phyloP scores from a whole-genome alignment of 257 asterid species.

The Fraxinus anomala region DNA sequence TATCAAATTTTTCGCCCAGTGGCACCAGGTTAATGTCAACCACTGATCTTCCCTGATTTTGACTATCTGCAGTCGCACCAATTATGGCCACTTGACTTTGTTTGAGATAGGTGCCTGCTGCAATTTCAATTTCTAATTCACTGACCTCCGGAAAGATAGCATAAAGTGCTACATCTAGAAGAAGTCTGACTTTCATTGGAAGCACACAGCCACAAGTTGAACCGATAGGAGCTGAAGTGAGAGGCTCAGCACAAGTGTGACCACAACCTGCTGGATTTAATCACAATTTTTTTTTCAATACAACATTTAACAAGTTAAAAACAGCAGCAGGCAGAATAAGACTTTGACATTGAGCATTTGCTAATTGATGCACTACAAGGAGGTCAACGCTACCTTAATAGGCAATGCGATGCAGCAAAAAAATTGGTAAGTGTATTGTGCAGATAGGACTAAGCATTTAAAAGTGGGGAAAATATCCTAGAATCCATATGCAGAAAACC shows the following conservation, averaged over 20 bases:
- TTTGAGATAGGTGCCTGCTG: slow-evolving; percentile 81
- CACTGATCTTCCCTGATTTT: slow-evolving; percentile 71
- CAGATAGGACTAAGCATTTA: background rate
- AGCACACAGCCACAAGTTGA: slow-evolving; percentile 87
- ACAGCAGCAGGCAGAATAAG: slow-evolving; percentile 1
- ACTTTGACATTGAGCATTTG: slow-evolving; percentile 12
- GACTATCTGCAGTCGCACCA: slow-evolving; percentile 88
- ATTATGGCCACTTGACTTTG: slow-evolving; percentile 85
- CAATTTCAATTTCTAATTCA: slow-evolving; percentile 84
- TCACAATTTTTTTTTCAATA: slow-evolving; percentile 18
- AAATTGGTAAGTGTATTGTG: background rate
- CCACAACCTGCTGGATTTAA: slow-evolving; percentile 69
- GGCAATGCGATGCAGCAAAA: slow-evolving; percentile 6
- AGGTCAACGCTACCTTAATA: slow-evolving; percentile 2
- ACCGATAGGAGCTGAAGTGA: slow-evolving; percentile 76
- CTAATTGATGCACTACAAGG: background rate
- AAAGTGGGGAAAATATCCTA: background rate
- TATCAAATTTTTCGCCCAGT: slow-evolving; percentile 87
- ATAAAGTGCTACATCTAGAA: slow-evolving; percentile 68
- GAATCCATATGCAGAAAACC: background rate
- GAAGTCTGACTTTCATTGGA: slow-evolving; percentile 95
- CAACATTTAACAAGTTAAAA: slow-evolving; percentile 7
- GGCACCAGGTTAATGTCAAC: slow-evolving; percentile 89
- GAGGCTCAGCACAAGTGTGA: slow-evolving; percentile 79
- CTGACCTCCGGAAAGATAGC: slow-evolving; percentile 80